Base-by-base conservation (phyloP, 2,329 filamentous ascomycete species). In the Calonectria honghensis region DNA sequence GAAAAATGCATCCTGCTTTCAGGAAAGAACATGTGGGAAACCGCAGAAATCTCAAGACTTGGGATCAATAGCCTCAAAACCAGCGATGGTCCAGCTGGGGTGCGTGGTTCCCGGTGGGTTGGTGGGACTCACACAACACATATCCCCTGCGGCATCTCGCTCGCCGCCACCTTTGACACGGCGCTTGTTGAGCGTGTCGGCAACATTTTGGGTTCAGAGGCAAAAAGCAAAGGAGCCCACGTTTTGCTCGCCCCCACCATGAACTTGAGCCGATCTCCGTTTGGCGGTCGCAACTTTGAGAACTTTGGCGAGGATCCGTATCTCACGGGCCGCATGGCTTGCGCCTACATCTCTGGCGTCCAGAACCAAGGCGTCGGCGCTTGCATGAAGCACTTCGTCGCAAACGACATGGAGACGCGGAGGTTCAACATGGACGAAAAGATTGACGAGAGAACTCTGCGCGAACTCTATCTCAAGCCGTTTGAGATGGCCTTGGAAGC, bases 401-500 rank as follows among this genome's bases (percentile, higher is more conserved):
- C 82, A 66, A 86, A 86, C 78, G 85, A 86, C 54, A 72, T 74
- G 69, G 72, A 74, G 45, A 52, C 50, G 39, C 29, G 64, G 11
- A 39, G 72, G 9, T 52, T 71, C 51, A 65, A 61, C 39, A 67
- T 74, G 50, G 54, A 68, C 20, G 61, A 52, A 16, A 27, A 52
- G 41, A 63, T 74, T 18, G 50, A 70, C 24, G 41, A 71, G 27
- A 32, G 63, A n/a, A 70, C 68, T 6, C 37, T 74, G 35, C 68
- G 68, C 4, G 72, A 70, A 5, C 39, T 70, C 24, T 70, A 70
- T 45, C 41, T 70, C 20, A 67, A 67, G 32, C 84, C 86, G 0
- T 88, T 88, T 72, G 82, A 87, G 74, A 82, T 87, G 41, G 84
- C 84, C 7, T 77, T 85, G n/a, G 82, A 83, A 27, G 90, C 91